Percentiles rank a stretch among this genome's conserved stretches.
Conservation (phyloP, 2,329 filamentous ascomycete genomes). For the Ceratocystis alfenasii region DNA sequence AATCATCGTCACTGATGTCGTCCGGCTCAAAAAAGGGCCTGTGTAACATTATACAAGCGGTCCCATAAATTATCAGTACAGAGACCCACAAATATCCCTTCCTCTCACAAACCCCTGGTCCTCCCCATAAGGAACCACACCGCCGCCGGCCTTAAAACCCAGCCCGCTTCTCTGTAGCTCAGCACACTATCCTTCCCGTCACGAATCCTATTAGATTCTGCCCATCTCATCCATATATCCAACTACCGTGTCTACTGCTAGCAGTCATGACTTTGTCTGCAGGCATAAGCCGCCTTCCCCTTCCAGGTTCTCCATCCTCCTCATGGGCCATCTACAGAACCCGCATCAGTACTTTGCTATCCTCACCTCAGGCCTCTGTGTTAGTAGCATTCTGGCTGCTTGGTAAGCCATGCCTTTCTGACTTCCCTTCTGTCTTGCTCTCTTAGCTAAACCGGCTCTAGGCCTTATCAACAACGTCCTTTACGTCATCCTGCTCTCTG, state of each 20-base stretch:
- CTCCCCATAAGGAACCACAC: background rate
- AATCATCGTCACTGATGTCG: background rate
- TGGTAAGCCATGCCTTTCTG: slow-evolving; percentile 42
- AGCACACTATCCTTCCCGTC: background rate
- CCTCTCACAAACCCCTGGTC: background rate
- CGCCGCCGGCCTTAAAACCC: background rate
- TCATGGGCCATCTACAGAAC: slow-evolving; percentile 65
- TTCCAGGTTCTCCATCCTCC: slow-evolving; percentile 47
- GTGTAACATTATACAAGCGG: background rate
- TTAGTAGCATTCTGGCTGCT: slow-evolving; percentile 85
- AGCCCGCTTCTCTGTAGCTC: background rate
- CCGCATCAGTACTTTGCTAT: slow-evolving; percentile 51
- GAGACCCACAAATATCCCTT: background rate
- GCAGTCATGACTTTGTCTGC: background rate
- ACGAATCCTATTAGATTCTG: background rate
- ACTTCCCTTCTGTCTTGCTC: background rate
- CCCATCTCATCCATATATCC: background rate
- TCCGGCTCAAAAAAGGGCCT: background rate
- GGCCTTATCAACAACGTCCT: slow-evolving; percentile 81
- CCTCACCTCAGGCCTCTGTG: slow-evolving; percentile 57
- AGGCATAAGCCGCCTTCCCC: slow-evolving; percentile 37
- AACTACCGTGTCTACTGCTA: background rate
- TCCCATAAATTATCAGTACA: background rate
- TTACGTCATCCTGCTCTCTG: slow-evolving; percentile 92
- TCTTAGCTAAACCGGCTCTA: slow-evolving; percentile 23